Percentiles rank a stretch among this genome's conserved stretches.
phyloP scores from a whole-genome alignment of 1,284 basidiomycete genomes.

The Ceratobasidium sp. region DNA sequence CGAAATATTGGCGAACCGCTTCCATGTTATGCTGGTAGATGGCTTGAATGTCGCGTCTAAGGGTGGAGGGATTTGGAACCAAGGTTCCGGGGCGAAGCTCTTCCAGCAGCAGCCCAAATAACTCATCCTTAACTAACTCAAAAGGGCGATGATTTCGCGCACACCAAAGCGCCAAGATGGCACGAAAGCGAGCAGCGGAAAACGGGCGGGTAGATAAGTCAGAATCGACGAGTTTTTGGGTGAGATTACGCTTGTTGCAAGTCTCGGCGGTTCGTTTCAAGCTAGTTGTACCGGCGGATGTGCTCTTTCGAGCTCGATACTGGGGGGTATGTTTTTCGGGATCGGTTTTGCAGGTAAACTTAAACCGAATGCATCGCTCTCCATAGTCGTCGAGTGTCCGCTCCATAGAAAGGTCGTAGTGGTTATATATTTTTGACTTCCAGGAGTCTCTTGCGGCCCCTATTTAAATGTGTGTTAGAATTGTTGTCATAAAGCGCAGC shows the following conservation, averaged over 20 bases:
- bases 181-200: constrained; percentile 11
- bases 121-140: constrained; percentile 12
- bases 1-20: neutral
- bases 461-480: neutral
- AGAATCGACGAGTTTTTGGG: neutral
- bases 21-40: constrained; percentile 6
- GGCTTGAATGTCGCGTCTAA: constrained; percentile 1
- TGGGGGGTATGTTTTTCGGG: constrained; percentile 17
- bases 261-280: neutral
- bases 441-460: neutral
- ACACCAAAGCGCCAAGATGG: constrained; percentile 6
- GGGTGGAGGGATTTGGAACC: neutral
- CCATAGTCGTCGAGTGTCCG: neutral
- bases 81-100: constrained; percentile 12
- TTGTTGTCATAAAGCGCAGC: neutral
- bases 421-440: constrained; percentile 10
- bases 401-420: constrained; percentile 12
- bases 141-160: constrained; percentile 19
- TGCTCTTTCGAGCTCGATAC: constrained; percentile 1
- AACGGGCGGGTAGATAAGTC: neutral
- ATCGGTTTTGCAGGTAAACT: constrained; percentile 29
- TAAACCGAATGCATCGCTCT: constrained; percentile 9
- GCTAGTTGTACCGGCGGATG: constrained; percentile 6
- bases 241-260: neutral
- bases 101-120: neutral